Percentiles rank a stretch among this genome's conserved stretches.
These are phyloP conservation scores for Porphyridium purpureum DNA, from an alignment of 23 red algal genomes.

Conservation along the genomic window DNA sequence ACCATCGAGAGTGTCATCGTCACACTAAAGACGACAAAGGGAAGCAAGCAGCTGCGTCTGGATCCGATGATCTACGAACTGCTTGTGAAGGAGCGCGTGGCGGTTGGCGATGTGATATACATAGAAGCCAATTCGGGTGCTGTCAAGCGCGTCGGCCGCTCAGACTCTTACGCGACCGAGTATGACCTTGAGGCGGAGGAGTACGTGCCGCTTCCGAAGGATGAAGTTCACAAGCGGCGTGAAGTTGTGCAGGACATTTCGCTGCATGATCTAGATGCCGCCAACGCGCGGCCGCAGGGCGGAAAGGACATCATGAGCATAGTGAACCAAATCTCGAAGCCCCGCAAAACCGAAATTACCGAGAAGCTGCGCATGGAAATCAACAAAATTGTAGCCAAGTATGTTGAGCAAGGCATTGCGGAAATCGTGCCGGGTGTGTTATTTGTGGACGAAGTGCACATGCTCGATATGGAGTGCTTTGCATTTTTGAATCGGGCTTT, in stretches of 20 bases:
- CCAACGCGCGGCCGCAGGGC: constrained; percentile 80
- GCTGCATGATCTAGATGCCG: constrained; percentile 87
- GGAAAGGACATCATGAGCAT: constrained; percentile 75
- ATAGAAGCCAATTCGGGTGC: constrained; percentile 87
- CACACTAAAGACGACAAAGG: constrained; percentile 54
- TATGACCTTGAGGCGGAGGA: constrained; percentile 96
- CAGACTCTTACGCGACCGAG: constrained; percentile 80
- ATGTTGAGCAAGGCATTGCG: constrained; percentile 74
- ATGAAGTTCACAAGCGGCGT: constrained; percentile 70
- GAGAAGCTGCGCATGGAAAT: constrained; percentile 86
- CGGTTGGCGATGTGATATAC: constrained; percentile 84
- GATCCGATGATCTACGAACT: constrained; percentile 89
- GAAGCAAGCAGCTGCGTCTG: constrained; percentile 69
- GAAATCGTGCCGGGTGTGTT: constrained; percentile 94
- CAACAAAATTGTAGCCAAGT: constrained; percentile 81
- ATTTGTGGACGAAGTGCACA: constrained; percentile 98
- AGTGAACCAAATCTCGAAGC: constrained; percentile 76
- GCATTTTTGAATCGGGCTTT: constrained; percentile 79
- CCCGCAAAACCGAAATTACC: constrained; percentile 94
- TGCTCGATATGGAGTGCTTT: constrained; percentile 96
- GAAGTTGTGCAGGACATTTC: constrained; percentile 98
- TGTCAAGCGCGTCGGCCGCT: constrained; percentile 88
- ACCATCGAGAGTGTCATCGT: constrained; percentile 73
- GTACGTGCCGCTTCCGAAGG: constrained; percentile 95
- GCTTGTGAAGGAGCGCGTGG: constrained; percentile 62